These are phyloP conservation scores for Clonostachys solani DNA, from an alignment of 2,329 filamentous ascomycete genomes.

Conservation along the genomic window DNA sequence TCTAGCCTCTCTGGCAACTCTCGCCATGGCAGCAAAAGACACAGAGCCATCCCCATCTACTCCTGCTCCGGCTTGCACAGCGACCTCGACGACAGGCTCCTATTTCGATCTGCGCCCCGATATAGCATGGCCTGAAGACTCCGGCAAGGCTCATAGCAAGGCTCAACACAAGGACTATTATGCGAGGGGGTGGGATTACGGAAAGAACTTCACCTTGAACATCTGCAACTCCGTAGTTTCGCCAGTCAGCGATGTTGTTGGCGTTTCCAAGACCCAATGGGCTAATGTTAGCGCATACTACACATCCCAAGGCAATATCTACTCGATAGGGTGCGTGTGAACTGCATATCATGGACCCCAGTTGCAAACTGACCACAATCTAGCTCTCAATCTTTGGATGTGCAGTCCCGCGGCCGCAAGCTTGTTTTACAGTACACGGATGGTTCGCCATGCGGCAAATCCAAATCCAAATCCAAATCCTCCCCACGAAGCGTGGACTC, in stretches of 20 bases:
- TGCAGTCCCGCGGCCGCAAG: conserved; percentile 64
- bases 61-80: conserved; percentile 46
- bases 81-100: conserved; percentile 49
- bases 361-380: not conserved
- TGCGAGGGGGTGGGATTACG: conserved; percentile 71
- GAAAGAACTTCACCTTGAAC: conserved; percentile 79
- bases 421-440: conserved; percentile 73
- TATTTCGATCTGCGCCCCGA: conserved; percentile 58
- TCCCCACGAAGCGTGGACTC: not conserved
- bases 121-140: conserved; percentile 38
- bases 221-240: conserved; percentile 75
- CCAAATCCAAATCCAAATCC: conserved; percentile 19
- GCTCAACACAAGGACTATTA: conserved; percentile 48
- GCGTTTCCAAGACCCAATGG: conserved; percentile 58
- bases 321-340: conserved; percentile 67
- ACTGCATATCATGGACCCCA: not conserved
- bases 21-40: conserved; percentile 20
- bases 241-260: conserved; percentile 56
- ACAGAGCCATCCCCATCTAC: conserved; percentile 34
- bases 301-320: conserved; percentile 57
- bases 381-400: conserved; percentile 42
- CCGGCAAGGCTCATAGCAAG: conserved; percentile 35
- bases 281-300: conserved; percentile 79
- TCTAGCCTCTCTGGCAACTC: conserved; percentile 25
- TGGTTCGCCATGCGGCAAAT: conserved; percentile 67